Evolutionary conservation across 352 stramenopile genomes (phyloP), one percentile per base, ranked within the genome.

Genomic region (Thalassiosira livingstoniorum): DNA sequence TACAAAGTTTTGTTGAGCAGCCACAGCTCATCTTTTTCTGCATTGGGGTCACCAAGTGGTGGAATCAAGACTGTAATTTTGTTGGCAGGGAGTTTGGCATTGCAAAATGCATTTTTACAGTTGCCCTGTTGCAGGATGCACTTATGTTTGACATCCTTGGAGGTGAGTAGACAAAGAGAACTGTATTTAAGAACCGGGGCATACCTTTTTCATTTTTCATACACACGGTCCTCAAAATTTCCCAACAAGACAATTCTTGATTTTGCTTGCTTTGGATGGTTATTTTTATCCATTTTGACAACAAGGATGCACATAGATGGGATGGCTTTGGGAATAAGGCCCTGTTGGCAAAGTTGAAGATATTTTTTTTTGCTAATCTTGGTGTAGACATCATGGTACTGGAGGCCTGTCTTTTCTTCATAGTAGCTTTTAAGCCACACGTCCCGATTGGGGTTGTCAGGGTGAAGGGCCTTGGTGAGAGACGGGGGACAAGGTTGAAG

Each of bases 41-140:
- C 31, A 11, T 25, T 61, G 0, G 57, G 75, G 27, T 83, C 60
- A 32, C 57, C 66, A n/a, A 63, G 1, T 7, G 82, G 82, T 29
- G 77, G 76, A 2, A 32, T 31, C 1, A 84, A 47, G 7, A 83
- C 60, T 1, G 47, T 74, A 23, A 58, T 53, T 43, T 89, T 74
- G 55, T 89, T 64, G 2, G 76, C 45, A 13, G 73, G 62, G 13
- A 70, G 35, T 35, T n/a, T 18, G 2, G 62, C 62, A 57, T 70
- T 54, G 37, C 62, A 70, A 57, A 87, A 90, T 2, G 60, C 69
- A 51, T 87, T 89, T 25, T 89, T 85, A 43, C 65, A 77, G 32
- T 88, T 73, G 23, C 72, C 77, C 42, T 89, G 83, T 68, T 84
- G 67, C 11, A 85, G 42, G 31, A 76, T 39, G 11, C 69, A 13